Evolutionary conservation across 768 basidiomycete genomes (phyloP), one percentile per base, ranked within the genome.

Genomic region (Gautieria morchelliformis): DNA sequence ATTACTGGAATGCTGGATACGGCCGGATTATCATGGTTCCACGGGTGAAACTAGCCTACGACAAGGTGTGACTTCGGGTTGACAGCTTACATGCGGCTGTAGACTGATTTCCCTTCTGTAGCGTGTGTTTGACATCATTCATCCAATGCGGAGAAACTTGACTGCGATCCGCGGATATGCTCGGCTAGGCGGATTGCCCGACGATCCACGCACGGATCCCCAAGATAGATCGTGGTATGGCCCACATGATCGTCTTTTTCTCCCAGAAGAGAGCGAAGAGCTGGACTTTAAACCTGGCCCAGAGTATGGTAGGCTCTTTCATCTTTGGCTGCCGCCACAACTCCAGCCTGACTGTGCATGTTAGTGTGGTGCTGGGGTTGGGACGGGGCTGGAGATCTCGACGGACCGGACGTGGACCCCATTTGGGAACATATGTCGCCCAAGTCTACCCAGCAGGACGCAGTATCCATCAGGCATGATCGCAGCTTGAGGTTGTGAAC

Each of bases 311-410:
- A 53, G 56, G 89, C 80, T 35, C 19, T 20, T 24, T 24, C 39
- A 48, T 35, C 52, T 45, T 33, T 42, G 50, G 40, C 39, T 49
- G 54, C 44, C 48, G 54, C 44, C 48, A 19, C 57, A 49, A 37
- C 44, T 56, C 30, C 19, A 37, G 20, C 41, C 42, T 42, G 10
- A 30, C 17, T 39, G 35, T 46, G 10, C 37, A 60, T 49, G 17
- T 41, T 65, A 96, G 95, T 98, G 12, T 97, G 95, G 95, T 98
- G 95, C 68, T 97, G 95, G 95, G 95, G 95, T 19, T 99, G 95
- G 95, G 95, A 99, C 65, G 95, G 95, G 14, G 95, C 95, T 3
- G 95, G 95, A 19, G 95, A 99, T 67, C 79, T 99, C 22, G 95
- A 97, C 62, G 95, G 94, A 44, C 95, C 95, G 0, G 94, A 98